Evolutionary conservation across 768 basidiomycete genomes (phyloP), one percentile per base, ranked within the genome.

Genomic region (Agrocybe praecox): DNA sequence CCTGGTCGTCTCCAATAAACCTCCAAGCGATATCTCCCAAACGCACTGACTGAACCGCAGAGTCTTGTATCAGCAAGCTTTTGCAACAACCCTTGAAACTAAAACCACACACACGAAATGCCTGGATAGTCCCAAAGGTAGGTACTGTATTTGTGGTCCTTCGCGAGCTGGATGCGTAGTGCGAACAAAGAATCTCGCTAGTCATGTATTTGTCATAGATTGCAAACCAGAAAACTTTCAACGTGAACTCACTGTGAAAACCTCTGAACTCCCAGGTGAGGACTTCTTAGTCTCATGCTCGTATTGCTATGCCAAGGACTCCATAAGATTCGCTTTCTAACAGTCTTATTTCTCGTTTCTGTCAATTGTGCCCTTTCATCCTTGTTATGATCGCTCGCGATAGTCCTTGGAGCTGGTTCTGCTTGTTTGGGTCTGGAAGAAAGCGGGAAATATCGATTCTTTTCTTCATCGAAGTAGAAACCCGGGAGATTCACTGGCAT

Each of bases 401-500:
- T 54, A 11, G 61, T 55, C 46, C 54, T 49, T 24, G 60, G 50
- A 46, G 59, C 21, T 26, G 60, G 47, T 24, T 56, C 52, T 47
- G 64, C 36, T 10, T 45, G 45, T 52, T 67, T 69, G 36, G 73
- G 77, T 36, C 68, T 72, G 1, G 79, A 79, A 21, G 79, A 75
- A 12, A 78, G 32, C 21, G 86, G 82, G 61, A 86, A 88, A 66
- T 88, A 87, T 10, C 86, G 77, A 40, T 82, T 80, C 53, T 67
- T 72, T 32, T 65, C 64, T 56, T 72, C 65, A 63, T 88, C 84
- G 72, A 78, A 88, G 64, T 81, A 82, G 50, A 86, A 69, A 1
- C 86, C 86, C 49, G 85, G 82, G 11, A 86, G 74, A 12, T 80
- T 71, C 54, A 66, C 72, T 50, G 80, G 77, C 81, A 83, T 84